Base-by-base conservation (phyloP, 2,329 filamentous ascomycete species). In the Penicillium sp. region DNA sequence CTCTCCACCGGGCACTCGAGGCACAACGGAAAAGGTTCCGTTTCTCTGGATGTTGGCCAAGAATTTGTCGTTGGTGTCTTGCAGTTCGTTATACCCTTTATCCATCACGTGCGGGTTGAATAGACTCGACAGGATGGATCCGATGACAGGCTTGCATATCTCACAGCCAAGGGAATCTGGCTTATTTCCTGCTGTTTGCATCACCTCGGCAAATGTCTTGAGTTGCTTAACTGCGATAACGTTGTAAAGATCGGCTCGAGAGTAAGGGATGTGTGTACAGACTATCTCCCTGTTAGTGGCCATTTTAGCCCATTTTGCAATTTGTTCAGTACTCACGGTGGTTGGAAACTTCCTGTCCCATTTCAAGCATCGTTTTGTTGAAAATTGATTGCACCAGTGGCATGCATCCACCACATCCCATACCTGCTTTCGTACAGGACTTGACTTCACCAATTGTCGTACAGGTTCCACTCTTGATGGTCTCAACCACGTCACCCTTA, bases 21-120 rank as follows among this genome's bases (percentile, higher is more conserved):
- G 92, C 0, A 96, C 83, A 11, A 96, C 91, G 1, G 89, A 93
- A 74, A 92, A 96, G 0, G 91, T 96, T 40, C 92, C 92, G 72
- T 96, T 92, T 35, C 92, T 84, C 72, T 96, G 92, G 53, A 96
- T 94, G 70, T 96, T 96, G 49, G 86, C 92, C 48, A 96, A 77
- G 72, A 89, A 96, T 43, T 87, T 82, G 72, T 96, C 92, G 70
- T 96, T 96, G 5, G 92, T 96, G 57, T 96, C 92, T 72, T 96
- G 92, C 0, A 96, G 81, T 22, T 89, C 89, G 68, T 90, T 84
- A 3, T 83, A 77, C 0, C 85, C 79, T 55, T 82, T 80, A 61
- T 89, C 85, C 79, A 96, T 86, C 59, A 96, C 81, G 68, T 94
- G 90, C 58, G 85, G 84, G 74, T 96, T 96, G 81, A 87, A 96